Percentiles rank a stretch among this genome's conserved stretches.
These are phyloP conservation scores for Pelargonium exstipulatum DNA, from an alignment of 441 rosid species.

Conservation along the genomic window DNA sequence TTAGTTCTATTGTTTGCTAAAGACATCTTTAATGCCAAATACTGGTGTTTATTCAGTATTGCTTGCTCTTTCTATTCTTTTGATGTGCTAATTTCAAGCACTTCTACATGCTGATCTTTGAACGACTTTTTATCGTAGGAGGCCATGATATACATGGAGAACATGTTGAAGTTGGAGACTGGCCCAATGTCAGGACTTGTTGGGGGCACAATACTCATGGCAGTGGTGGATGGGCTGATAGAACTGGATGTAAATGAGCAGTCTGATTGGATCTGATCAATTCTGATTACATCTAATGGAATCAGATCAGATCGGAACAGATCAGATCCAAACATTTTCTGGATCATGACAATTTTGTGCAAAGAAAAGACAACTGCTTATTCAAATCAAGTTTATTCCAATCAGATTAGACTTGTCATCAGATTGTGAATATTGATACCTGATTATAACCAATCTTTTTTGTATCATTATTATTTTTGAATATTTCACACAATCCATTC, in stretches of 20 bases:
- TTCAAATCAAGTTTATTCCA: no score
- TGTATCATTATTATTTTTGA: no score
- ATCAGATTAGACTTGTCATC: no score
- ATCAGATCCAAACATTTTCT: no score
- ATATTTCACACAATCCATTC: neutral
- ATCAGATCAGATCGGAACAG: no score
- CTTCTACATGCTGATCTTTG: neutral
- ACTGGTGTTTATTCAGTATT: neutral
- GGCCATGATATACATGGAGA: slow-evolving; percentile 52
- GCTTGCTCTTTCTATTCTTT: neutral
- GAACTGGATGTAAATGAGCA: slow-evolving; percentile 88
- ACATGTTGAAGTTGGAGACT: slow-evolving; percentile 66
- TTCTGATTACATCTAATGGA: no score
- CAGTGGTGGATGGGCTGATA: slow-evolving; percentile 56
- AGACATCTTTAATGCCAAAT: neutral
- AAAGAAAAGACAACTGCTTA: no score
- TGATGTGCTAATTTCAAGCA: neutral
- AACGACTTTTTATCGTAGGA: slow-evolving; percentile 26
- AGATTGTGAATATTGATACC: no score
- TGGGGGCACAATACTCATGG: slow-evolving; percentile 55
- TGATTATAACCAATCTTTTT: no score
- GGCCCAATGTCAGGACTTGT: slow-evolving; percentile 61
- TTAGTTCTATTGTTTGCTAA: neutral
- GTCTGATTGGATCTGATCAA: no score
- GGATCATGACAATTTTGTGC: no score